Percentiles rank a stretch among this genome's conserved stretches.
Evolutionary conservation across 1,284 basidiomycete species (phyloP).

Genomic region (Puccinia coronata): DNA sequence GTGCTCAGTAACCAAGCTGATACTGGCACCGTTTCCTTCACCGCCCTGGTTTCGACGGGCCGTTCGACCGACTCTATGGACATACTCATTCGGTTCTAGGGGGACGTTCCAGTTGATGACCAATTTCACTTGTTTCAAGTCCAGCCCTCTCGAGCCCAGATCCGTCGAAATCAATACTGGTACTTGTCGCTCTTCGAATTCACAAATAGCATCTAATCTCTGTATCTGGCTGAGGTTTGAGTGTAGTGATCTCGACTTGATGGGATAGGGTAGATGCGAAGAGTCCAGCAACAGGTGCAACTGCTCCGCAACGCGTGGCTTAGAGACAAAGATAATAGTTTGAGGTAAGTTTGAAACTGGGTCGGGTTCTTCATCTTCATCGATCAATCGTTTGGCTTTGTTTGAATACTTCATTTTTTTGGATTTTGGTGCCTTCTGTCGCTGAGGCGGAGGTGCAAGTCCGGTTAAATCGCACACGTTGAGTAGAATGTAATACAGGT

Average conservation of each 20-base stretch:
- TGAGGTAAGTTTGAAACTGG: constrained; percentile 66
- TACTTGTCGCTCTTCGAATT: constrained; percentile 73
- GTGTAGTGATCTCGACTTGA: constrained; percentile 86
- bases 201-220: constrained; percentile 75
- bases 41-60: constrained; percentile 75
- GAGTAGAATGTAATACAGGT: constrained; percentile 85
- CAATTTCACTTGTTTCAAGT: constrained; percentile 73
- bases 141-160: constrained; percentile 58
- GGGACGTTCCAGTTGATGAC: constrained; percentile 97
- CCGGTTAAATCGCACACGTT: constrained; percentile 63
- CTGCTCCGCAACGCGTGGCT: constrained; percentile 77
- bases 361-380: constrained; percentile 61
- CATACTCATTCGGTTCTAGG: constrained; percentile 64
- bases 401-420: constrained; percentile 49
- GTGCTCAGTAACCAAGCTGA: constrained; percentile 91
- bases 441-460: constrained; percentile 53
- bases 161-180: constrained; percentile 58
- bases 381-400: constrained; percentile 55
- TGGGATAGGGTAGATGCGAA: constrained; percentile 67
- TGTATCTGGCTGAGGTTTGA: constrained; percentile 89
- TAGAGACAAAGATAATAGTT: constrained; percentile 93
- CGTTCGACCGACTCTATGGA: constrained; percentile 73
- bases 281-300: constrained; percentile 77
- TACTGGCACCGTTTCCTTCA: constrained; percentile 72
- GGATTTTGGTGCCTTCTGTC: constrained; percentile 55